Percentiles rank a stretch among this genome's conserved stretches.
These are phyloP conservation scores for Shiraia sp. DNA, from an alignment of 2,329 filamentous ascomycete genomes.

Conservation along the genomic window DNA sequence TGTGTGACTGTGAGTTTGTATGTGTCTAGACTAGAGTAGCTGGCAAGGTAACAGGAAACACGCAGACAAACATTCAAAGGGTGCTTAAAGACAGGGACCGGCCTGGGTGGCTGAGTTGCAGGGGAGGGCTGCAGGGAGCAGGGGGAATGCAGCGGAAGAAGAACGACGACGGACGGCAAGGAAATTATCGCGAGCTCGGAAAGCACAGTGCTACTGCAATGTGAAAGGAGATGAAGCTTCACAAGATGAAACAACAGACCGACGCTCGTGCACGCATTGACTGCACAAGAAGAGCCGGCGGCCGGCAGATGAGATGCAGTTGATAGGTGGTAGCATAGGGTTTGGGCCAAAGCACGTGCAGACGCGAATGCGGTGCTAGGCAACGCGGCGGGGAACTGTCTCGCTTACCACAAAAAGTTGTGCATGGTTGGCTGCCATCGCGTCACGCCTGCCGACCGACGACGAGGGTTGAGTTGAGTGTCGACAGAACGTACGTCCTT, in stretches of 20 bases:
- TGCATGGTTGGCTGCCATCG: constrained; percentile 1
- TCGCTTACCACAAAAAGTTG: constrained; percentile 3
- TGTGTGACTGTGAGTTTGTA: constrained; percentile 9
- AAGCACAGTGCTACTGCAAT: no score
- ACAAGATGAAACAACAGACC: no score
- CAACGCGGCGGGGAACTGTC: constrained; percentile 4
- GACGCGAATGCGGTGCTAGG: constrained; percentile 10
- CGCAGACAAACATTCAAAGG: constrained; percentile 8
- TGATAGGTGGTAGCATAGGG: not conserved
- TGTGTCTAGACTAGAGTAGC: no score
- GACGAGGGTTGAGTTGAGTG: not conserved
- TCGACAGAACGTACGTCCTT: not conserved
- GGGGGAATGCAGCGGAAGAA: not conserved
- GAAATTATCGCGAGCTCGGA: no score
- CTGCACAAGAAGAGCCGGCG: no score
- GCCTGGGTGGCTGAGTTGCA: constrained; percentile 20
- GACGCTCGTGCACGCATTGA: no score
- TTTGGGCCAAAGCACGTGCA: constrained; percentile 9
- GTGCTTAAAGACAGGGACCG: constrained; percentile 19
- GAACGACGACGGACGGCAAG: no score
- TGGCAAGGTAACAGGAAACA: constrained; percentile 9
- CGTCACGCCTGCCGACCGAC: not conserved
- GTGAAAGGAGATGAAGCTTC: no score
- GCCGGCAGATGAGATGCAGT: not conserved
- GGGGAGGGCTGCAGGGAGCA: constrained; percentile 16